These are phyloP conservation scores for Diatrype stigma DNA, from an alignment of 2,329 filamentous ascomycete species.

Conservation along the genomic window DNA sequence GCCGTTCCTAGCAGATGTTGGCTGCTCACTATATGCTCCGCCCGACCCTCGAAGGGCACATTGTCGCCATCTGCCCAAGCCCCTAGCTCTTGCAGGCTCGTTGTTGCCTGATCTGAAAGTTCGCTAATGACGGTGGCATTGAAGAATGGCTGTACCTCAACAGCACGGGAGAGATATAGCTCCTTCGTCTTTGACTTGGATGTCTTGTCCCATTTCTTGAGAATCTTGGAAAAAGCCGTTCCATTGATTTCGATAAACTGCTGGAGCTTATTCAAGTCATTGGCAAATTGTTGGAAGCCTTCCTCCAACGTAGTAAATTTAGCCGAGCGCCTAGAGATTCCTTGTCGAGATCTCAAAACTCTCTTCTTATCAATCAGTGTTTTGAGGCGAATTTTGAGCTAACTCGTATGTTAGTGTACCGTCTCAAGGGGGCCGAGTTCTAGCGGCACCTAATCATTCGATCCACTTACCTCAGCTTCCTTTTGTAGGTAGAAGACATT, in stretches of 20 bases:
- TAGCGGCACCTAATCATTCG: constrained; percentile 1
- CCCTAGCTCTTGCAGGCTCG: constrained; percentile 88
- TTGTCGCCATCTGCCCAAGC: constrained; percentile 97
- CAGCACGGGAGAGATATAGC: constrained; percentile 88
- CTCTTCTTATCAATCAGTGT: constrained; percentile 94
- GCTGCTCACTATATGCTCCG: constrained; percentile 61
- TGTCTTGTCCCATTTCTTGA: constrained; percentile 99
- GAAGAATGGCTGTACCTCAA: constrained; percentile 97
- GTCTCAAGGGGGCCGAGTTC: background rate
- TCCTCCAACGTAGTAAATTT: constrained; percentile 95
- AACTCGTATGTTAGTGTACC: constrained; percentile 10
- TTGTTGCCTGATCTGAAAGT: constrained; percentile 93
- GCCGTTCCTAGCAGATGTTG: constrained; percentile 69
- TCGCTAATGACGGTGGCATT: constrained; percentile 96
- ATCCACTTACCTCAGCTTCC: constrained; percentile 76
- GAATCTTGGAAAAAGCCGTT: constrained; percentile 94
- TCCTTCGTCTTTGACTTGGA: constrained; percentile 99
- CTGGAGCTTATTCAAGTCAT: constrained; percentile 93
- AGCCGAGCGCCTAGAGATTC: constrained; percentile 79
- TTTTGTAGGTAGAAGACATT: constrained; percentile 98
- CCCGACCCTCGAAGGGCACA: constrained; percentile 67
- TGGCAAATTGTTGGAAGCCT: constrained; percentile 95
- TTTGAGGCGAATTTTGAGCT: constrained; percentile 91
- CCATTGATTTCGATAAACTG: constrained; percentile 99
- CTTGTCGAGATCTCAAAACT: constrained; percentile 76